Conservation (phyloP, 2,329 filamentous ascomycete species). For the Tothia fuscella region DNA sequence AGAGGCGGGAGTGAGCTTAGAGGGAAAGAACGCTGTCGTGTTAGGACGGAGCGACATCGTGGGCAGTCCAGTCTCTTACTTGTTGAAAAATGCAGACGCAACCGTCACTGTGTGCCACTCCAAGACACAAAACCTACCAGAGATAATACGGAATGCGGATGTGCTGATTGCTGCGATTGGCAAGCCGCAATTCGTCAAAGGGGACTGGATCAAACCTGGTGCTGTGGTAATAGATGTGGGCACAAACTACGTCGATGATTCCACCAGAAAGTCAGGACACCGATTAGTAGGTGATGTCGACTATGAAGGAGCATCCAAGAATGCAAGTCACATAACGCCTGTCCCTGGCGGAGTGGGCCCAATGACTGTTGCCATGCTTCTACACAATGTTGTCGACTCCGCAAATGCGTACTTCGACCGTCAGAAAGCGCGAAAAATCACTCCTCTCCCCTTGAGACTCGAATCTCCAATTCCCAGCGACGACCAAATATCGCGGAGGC, state of each 20-base stretch:
- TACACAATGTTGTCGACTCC: conserved; percentile 88
- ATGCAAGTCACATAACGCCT: conserved; percentile 88
- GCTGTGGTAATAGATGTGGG: conserved; percentile 96
- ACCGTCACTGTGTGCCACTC: conserved; percentile 97
- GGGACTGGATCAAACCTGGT: conserved; percentile 88
- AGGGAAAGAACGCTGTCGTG: conserved; percentile 88
- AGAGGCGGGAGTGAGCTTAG: conserved; percentile 70
- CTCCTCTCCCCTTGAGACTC: conserved; percentile 73
- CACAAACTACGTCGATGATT: conserved; percentile 87
- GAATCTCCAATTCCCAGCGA: conserved; percentile 82
- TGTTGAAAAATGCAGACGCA: conserved; percentile 89
- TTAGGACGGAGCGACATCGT: conserved; percentile 95
- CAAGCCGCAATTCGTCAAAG: conserved; percentile 75
- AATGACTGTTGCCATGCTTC: conserved; percentile 97
- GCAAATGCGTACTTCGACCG: conserved; percentile 70
- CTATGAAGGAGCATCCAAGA: conserved; percentile 68
- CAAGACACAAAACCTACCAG: conserved; percentile 61
- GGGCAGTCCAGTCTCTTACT: conserved; percentile 88
- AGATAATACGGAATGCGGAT: conserved; percentile 71
- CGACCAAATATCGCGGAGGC: conserved; percentile 79
- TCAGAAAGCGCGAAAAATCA: conserved; percentile 68
- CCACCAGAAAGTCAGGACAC: conserved; percentile 81
- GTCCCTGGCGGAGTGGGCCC: conserved; percentile 94
- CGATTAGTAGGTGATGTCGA: conserved; percentile 93
- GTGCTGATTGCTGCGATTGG: conserved; percentile 89